These are phyloP conservation scores for Dunaliella primolecta DNA, from an alignment of 139 green algal species.

Conservation along the genomic window DNA sequence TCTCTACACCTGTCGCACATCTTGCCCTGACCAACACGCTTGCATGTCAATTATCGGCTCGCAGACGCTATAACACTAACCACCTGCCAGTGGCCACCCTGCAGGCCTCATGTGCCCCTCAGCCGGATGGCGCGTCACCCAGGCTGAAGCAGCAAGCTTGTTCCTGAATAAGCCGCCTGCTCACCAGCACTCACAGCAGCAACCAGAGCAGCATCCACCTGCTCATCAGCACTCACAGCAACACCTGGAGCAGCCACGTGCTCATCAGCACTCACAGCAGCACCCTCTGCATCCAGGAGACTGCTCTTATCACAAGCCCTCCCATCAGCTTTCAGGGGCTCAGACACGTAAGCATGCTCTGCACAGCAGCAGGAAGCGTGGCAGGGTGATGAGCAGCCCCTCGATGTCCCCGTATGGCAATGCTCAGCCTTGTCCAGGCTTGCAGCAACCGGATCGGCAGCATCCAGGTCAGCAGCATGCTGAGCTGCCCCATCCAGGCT, in stretches of 20 bases:
- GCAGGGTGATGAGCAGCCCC: too few species aligned
- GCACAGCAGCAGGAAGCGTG: not conserved
- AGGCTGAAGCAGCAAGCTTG: not conserved
- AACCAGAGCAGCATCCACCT: not conserved
- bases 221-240: not conserved
- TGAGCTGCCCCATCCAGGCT: too few species aligned
- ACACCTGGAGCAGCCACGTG: too few species aligned
- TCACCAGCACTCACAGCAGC: not conserved
- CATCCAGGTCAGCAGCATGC: too few species aligned
- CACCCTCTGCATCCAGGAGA: not conserved
- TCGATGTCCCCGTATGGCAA: too few species aligned
- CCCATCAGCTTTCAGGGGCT: too few species aligned
- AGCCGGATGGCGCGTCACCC: not conserved
- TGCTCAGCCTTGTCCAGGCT: too few species aligned
- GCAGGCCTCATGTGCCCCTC: slow-evolving; percentile 3
- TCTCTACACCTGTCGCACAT: not conserved
- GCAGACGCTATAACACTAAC: not conserved
- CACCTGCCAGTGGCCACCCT: not conserved
- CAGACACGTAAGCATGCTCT: not conserved
- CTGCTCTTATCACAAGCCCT: too few species aligned
- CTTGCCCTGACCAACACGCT: not conserved
- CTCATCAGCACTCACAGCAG: not conserved
- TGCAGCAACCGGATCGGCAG: too few species aligned
- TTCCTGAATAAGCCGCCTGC: not conserved
- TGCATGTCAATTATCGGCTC: too few species aligned